Percentiles rank a stretch among this genome's conserved stretches.
Conservation (phyloP, 345 rosid genomes). For the Gossypium rotundifolium region DNA sequence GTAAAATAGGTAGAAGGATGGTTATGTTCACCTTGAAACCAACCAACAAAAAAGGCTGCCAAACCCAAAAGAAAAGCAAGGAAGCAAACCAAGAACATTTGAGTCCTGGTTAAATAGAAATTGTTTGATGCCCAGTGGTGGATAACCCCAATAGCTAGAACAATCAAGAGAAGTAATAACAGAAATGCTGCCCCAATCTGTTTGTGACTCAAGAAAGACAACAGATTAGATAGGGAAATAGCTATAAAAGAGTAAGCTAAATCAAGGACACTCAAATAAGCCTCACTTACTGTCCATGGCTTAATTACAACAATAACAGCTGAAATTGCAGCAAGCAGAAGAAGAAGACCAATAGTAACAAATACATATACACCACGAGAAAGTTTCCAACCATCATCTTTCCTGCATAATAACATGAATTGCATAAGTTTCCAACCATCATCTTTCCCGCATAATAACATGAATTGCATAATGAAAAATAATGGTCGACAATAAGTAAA, state of each 20-base stretch:
- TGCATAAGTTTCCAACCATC: conserved; percentile 73
- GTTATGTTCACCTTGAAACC: conserved; percentile 58
- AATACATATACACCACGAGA: conserved; percentile 85
- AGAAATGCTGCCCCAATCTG: conserved; percentile 95
- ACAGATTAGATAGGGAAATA: conserved; percentile 23
- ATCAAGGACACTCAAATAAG: conserved; percentile 13
- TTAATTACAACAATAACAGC: conserved; percentile 68
- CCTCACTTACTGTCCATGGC: conserved; percentile 86
- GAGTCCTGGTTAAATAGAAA: conserved; percentile 90
- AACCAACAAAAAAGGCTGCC: conserved; percentile 97
- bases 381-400: conserved; percentile 93
- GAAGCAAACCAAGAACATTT: conserved; percentile 82
- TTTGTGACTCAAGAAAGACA: conserved; percentile 27
- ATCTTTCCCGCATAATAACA: conserved; percentile 71
- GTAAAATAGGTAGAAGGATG: conserved; percentile 1
- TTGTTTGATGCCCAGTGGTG: conserved; percentile 99
- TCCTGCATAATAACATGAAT: conserved; percentile 49
- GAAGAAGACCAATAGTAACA: conserved; percentile 81
- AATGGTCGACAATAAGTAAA: conserved; percentile 3
- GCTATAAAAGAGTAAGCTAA: conserved; percentile 12
- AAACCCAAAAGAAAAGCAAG: conserved; percentile 91
- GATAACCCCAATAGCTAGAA: conserved; percentile 87
- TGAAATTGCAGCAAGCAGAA: conserved; percentile 88
- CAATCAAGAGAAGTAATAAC: conserved; percentile 77
- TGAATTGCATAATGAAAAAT: conserved; percentile 17